Evolutionary conservation across 192 early-diverging fungal species (phyloP).

Genomic region (Dissophora globulifera): DNA sequence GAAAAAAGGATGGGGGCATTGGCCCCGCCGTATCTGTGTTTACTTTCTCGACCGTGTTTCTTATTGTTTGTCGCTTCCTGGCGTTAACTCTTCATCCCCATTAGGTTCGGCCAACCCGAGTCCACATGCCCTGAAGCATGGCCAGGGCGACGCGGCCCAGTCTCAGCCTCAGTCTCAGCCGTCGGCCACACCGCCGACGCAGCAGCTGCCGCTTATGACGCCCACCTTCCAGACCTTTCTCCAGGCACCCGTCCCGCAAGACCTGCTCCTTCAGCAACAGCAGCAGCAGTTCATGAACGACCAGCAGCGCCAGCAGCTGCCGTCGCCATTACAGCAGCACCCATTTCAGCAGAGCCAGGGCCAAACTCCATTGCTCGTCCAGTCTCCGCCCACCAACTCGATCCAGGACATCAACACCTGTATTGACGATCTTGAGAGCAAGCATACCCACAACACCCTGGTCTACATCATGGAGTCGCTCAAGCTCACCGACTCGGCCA

Average conservation of each 20-base stretch:
- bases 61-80: too few species aligned
- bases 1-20: too few species aligned
- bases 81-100: not conserved
- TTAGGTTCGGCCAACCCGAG: constrained; percentile 15
- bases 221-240: constrained; percentile 24
- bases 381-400: constrained; percentile 36
- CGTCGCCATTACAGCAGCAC: constrained; percentile 10
- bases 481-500: constrained; percentile 41
- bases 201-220: constrained; percentile 1
- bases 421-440: constrained; percentile 54
- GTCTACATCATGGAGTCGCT: constrained; percentile 55
- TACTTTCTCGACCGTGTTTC: too few species aligned
- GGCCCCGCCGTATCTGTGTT: too few species aligned
- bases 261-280: constrained; percentile 31
- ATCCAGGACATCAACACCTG: constrained; percentile 53
- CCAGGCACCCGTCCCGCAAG: constrained; percentile 14
- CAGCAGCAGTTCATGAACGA: constrained; percentile 15
- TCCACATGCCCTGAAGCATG: constrained; percentile 15
- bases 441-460: constrained; percentile 54
- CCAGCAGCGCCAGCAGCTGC: constrained; percentile 19
- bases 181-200: too few species aligned
- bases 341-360: constrained; percentile 14
- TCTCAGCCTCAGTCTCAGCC: too few species aligned
- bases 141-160: too few species aligned
- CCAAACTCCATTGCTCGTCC: constrained; percentile 33